A percentile compares a stretch with the other conserved stretches of the same genome.
Evolutionary conservation across 441 rosid genomes (phyloP).

Genomic region (Iberis amara): DNA sequence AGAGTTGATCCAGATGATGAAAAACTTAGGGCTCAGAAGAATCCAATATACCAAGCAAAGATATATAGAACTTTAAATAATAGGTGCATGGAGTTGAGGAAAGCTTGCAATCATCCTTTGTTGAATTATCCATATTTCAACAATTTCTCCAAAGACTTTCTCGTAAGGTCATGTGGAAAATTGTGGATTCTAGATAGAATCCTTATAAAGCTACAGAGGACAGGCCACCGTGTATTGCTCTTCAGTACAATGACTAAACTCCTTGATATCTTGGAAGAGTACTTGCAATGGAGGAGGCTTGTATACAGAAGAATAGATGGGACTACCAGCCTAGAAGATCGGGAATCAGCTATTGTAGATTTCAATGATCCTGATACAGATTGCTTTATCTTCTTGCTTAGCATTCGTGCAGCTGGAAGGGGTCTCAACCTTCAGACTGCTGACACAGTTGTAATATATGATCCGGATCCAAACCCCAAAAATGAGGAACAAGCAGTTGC

Average conservation of each 20-base stretch:
- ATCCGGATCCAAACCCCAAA: conserved; percentile 99
- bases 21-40: conserved; percentile 65
- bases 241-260: conserved; percentile 99
- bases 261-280: conserved; percentile 97
- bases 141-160: conserved; percentile 85
- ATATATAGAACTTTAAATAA: conserved; percentile 71
- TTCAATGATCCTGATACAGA: conserved; percentile 85
- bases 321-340: conserved; percentile 98
- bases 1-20: conserved; percentile 98
- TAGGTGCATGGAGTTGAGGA: conserved; percentile 99
- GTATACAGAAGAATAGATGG: conserved; percentile 96
- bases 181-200: conserved; percentile 93
- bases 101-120: conserved; percentile 95
- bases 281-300: conserved; percentile 91
- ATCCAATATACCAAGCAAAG: conserved; percentile 74
- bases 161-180: conserved; percentile 94
- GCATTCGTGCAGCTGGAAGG: conserved; percentile 99
- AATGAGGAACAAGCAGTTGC: conserved; percentile 99
- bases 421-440: conserved; percentile 99
- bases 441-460: conserved; percentile 95
- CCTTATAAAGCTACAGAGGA: conserved; percentile 87
- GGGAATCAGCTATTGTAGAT: conserved; percentile 98
- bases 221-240: conserved; percentile 94
- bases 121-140: conserved; percentile 90
- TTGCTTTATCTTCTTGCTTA: conserved; percentile 91